Percentiles rank a stretch among this genome's conserved stretches.
These are phyloP conservation scores for Cenchrus fungigraminus DNA, from an alignment of 176 grass and related monocot genomes.

Conservation along the genomic window DNA sequence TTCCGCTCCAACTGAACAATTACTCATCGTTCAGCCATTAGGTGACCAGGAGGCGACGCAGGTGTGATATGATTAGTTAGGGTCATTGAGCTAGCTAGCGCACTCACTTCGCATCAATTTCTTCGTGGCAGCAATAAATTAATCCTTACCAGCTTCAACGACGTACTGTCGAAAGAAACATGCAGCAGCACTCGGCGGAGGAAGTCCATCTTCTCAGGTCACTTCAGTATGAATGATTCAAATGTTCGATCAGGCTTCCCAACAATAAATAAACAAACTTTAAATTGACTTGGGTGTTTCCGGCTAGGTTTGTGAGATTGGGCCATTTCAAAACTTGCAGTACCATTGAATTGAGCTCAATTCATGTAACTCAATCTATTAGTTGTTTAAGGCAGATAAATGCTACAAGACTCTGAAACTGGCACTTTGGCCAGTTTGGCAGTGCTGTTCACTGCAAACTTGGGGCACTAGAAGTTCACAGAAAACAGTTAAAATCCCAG, in stretches of 20 bases:
- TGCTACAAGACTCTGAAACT: background rate
- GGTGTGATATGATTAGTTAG: constrained; percentile 45
- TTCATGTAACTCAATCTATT: background rate
- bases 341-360: background rate
- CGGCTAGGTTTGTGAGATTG: background rate
- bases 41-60: constrained; percentile 53
- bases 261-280: background rate
- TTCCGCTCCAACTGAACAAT: constrained; percentile 46
- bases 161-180: background rate
- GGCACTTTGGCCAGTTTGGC: too few species aligned
- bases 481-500: too few species aligned
- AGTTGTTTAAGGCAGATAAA: background rate
- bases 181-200: background rate
- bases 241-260: background rate
- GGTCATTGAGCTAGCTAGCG: constrained; percentile 30
- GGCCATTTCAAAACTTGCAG: background rate
- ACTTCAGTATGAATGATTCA: background rate
- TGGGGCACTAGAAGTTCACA: too few species aligned
- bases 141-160: constrained; percentile 12
- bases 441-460: too few species aligned
- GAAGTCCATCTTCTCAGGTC: background rate
- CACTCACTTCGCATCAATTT: constrained; percentile 24
- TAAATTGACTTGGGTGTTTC: background rate
- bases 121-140: constrained; percentile 8
- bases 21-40: constrained; percentile 38